Evolutionary conservation across 257 asterid species (phyloP).

Genomic region (Solanum appendiculatum): DNA sequence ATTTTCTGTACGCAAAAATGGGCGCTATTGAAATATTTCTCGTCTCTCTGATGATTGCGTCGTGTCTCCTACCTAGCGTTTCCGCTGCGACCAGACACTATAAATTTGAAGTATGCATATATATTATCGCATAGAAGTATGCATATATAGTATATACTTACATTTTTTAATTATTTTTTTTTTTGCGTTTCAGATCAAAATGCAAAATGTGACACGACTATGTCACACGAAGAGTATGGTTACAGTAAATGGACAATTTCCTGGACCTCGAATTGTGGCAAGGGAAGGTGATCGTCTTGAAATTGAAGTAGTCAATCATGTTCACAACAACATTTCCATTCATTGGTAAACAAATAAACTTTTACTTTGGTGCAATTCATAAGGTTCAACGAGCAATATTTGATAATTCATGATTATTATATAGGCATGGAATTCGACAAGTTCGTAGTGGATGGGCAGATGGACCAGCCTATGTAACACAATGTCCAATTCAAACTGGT

Average conservation of each 20-base stretch:
- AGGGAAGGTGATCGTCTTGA: not conserved
- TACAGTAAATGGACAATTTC: not conserved
- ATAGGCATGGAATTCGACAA: not conserved
- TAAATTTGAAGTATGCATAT: slow-evolving; percentile 25
- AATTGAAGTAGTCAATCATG: not conserved
- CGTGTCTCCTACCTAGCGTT: slow-evolving; percentile 2
- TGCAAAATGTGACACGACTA: not conserved
- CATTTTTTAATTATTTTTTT: fast-evolving
- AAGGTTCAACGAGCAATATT: not conserved
- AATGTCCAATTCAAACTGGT: not conserved
- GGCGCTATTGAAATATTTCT: slow-evolving; percentile 2
- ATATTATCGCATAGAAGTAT: not conserved
- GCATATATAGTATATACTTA: no score
- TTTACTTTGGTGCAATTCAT: not conserved
- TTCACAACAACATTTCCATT: not conserved
- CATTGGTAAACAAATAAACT: not conserved
- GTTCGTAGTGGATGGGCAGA: not conserved
- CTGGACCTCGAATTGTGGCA: not conserved
- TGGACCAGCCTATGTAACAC: not conserved
- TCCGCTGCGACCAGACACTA: slow-evolving; percentile 20
- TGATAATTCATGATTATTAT: not conserved
- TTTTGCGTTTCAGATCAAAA: not conserved
- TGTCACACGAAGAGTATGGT: not conserved
- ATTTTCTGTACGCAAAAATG: not conserved
- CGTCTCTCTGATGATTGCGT: slow-evolving; percentile 1